These are phyloP conservation scores for Oryza officinalis DNA, from an alignment of 176 grass and related monocot genomes.

Conservation along the genomic window DNA sequence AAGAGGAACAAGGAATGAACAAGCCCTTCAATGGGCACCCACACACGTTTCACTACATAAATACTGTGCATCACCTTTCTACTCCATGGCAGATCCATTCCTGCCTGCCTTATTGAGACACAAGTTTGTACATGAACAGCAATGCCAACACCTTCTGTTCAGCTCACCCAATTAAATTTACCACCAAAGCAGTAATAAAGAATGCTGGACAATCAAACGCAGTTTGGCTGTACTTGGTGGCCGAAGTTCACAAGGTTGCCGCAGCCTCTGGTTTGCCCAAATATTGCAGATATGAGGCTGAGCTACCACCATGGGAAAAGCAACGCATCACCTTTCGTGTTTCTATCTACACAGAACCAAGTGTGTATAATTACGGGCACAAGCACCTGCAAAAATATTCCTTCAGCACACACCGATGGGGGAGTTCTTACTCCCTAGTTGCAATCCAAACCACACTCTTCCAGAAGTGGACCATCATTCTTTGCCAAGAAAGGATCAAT, in stretches of 20 bases:
- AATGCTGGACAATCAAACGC: not conserved
- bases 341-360: not conserved
- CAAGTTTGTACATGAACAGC: slow-evolving; percentile 38
- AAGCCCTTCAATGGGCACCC: slow-evolving; percentile 23
- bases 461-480: not conserved
- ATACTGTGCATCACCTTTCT: slow-evolving; percentile 34
- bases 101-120: slow-evolving; percentile 41
- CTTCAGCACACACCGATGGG: not conserved
- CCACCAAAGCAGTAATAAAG: slow-evolving; percentile 20
- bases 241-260: not conserved
- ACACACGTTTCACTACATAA: slow-evolving; percentile 4
- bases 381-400: not conserved
- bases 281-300: slow-evolving; percentile 1
- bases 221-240: not conserved
- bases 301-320: not conserved
- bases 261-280: not conserved
- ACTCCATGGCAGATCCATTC: slow-evolving; percentile 33
- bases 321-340: not conserved
- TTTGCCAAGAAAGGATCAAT: not conserved
- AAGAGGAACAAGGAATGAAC: slow-evolving; percentile 31
- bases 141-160: slow-evolving; percentile 17
- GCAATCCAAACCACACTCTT: not conserved
- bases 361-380: not conserved
- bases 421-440: not conserved
- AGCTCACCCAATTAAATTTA: not conserved